Evolutionary conservation across 2,329 filamentous ascomycete genomes (phyloP), one percentile per base, ranked within the genome.

Genomic region (Cadophora malorum): DNA sequence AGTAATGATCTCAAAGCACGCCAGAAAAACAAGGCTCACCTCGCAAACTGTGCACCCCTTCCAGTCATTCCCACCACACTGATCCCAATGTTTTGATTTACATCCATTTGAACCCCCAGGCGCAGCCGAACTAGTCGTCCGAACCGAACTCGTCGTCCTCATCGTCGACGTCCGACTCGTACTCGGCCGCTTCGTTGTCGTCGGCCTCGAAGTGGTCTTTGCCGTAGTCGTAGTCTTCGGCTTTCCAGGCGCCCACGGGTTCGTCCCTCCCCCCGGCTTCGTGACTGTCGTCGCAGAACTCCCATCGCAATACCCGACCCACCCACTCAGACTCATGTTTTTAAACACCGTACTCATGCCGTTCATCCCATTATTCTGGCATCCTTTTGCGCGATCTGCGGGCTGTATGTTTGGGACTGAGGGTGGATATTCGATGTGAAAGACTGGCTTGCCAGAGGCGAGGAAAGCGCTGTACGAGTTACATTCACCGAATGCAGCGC

Each of bases 401-500:
- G 56, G 56, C 21, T 41, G 33, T n/a, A 59, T 25, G 33, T 59
- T 59, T 14, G 56, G 56, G 9, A 59, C 21, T 4, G 56, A 49
- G 19, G 84, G 80, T 2, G 88, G 88, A 74, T 92, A 92, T 79
- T 92, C 90, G 70, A 92, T 90, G 75, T 91, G 86, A 76, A 92
- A 91, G 38, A 92, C 90, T 1, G 90, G 89, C 77, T 92, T 91
- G 38, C 82, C 81, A 6, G 83, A 84, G 10, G 83, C 73, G 66
- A 89, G 83, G 74, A 91, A 91, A 6, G 83, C 77, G 1, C 79
- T 77, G 76, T 87, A 91, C 1, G 78, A 83, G 33, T 80, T 79
- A 74, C 89, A 91, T 76, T 91, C 89, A 5, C 79, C 70, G 72
- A 86, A 86, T 75, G 89, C 73, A 19, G 84, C 82, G 76, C 90